Base-by-base conservation (phyloP, 768 basidiomycete species). In the Leccinum boreale region DNA sequence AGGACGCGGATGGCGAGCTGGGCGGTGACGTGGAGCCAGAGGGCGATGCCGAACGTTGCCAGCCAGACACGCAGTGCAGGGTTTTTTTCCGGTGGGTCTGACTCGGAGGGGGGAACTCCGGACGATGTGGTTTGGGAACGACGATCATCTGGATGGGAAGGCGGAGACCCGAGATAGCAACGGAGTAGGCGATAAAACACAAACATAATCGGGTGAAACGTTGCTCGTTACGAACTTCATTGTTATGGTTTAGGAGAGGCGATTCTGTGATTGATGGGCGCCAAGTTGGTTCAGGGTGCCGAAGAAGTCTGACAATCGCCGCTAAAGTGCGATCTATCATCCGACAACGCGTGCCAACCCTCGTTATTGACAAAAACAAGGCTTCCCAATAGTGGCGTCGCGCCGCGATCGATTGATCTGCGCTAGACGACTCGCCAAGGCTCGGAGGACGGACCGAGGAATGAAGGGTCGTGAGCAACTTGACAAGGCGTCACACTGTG, bases 11-110 rank as follows among this genome's bases (percentile, higher is more conserved):
- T 55, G 31, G 50, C 58, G 42, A 67, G 24, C 15, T 53, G 56
- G 50, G 53, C 45, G 2, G 15, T 50, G 35, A 52, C 52, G 39
- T 53, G 60, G 54, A 60, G 61, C 12, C 62, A 59, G 17, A 61
- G 58, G 23, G 56, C 53, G 15, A 47, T 0, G 26, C 59, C 61
- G 15, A 68, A 68, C 4, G 42, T 28, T 4, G 51, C 23, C 48
- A 58, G 57, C 60, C 62, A 64, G 46, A 63, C 17, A 19, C 59
- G 11, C 29, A 63, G 15, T 5, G 52, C 39, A 10, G 55, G 45
- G 1, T 64, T 51, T 31, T 62, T 60, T 42, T 19, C 42, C n/a
- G 4, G 10, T 5, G 42, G 0, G 42, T 5, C 36, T 26, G 55
- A 29, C 17, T 55, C 52, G 31, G 42, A 42, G 31, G 57, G 21